These are phyloP conservation scores for Zygnema cylindricum DNA, from an alignment of 139 green algal genomes.

Conservation along the genomic window DNA sequence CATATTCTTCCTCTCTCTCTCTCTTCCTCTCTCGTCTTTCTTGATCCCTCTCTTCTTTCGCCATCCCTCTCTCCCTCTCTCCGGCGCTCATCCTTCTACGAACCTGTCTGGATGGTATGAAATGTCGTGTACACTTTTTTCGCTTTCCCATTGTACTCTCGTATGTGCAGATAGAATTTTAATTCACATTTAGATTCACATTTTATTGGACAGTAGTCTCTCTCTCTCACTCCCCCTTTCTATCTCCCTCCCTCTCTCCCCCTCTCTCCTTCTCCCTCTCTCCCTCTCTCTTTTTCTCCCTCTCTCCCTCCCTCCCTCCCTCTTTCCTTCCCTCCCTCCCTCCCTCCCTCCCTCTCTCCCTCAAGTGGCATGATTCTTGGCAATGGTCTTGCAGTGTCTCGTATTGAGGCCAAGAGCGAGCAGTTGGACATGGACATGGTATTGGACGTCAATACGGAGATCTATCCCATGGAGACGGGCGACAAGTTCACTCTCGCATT, in stretches of 20 bases:
- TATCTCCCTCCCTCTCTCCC: background rate
- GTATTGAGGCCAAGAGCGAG: conserved; percentile 75
- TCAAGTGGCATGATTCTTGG: no score
- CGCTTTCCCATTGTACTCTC: no score
- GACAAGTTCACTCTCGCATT: conserved; percentile 88
- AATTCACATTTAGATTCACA: no score
- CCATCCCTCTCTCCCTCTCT: background rate
- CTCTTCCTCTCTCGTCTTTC: background rate
- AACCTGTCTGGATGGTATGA: no score
- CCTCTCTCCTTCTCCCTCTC: background rate
- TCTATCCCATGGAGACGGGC: conserved; percentile 85
- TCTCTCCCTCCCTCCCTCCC: no score
- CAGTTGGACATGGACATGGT: conserved; percentile 92
- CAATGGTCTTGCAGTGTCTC: conserved; percentile 81
- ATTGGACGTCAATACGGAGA: conserved; percentile 91
- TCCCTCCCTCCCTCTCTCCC: background rate
- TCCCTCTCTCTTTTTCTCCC: background rate
- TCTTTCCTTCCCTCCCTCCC: background rate
- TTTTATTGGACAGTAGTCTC: no score
- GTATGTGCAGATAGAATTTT: no score
- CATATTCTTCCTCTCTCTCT: no score
- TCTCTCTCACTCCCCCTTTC: background rate
- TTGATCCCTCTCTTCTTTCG: background rate
- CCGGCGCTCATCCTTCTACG: no score
- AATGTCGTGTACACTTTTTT: no score